These are phyloP conservation scores for Gymnopus androsaceus DNA, from an alignment of 1,284 basidiomycete genomes.

Conservation along the genomic window DNA sequence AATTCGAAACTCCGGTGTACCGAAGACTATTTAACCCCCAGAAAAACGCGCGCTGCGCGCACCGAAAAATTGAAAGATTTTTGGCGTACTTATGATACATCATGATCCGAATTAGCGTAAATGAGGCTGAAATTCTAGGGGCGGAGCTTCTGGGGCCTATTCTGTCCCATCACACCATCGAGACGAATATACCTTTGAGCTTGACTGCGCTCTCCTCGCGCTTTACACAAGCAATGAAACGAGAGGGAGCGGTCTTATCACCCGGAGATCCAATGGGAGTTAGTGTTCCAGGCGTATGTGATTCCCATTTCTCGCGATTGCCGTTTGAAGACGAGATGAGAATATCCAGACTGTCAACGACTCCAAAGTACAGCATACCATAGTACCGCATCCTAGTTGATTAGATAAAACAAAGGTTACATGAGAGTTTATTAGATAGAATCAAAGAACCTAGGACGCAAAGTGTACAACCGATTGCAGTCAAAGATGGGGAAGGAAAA, in stretches of 20 bases:
- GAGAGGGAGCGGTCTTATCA: constrained; percentile 71
- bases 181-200: constrained; percentile 65
- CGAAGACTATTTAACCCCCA: no score
- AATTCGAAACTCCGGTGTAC: no score
- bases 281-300: constrained; percentile 80
- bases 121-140: no score
- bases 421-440: no score
- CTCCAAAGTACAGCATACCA: constrained; percentile 96
- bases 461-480: constrained; percentile 60
- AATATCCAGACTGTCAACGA: constrained; percentile 71
- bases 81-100: no score
- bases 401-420: background rate
- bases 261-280: constrained; percentile 60
- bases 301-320: constrained; percentile 70
- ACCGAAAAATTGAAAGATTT: no score
- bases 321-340: constrained; percentile 34
- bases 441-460: constrained; percentile 56
- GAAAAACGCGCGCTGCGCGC: no score
- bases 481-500: constrained; percentile 7
- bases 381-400: constrained; percentile 89
- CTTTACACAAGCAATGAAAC: constrained; percentile 89
- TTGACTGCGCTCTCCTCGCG: constrained; percentile 76
- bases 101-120: no score
- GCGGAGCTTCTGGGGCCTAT: no score
- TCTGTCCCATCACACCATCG: constrained; percentile 53